Evolutionary conservation across 208 protist species (phyloP).

Genomic region (Zelonia costaricensis): DNA sequence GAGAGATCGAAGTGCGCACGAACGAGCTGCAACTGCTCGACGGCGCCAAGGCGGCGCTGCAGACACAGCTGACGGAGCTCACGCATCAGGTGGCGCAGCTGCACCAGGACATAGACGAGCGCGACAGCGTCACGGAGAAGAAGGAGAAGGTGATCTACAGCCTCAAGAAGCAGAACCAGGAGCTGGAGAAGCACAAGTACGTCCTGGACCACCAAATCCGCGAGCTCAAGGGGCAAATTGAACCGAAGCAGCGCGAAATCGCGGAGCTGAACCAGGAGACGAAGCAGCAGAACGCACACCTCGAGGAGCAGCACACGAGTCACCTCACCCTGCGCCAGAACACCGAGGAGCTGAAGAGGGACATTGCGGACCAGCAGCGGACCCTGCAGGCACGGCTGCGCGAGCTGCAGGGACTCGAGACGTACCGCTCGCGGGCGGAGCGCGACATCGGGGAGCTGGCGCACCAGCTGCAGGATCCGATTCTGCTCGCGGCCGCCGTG

Average conservation of each 20-base stretch:
- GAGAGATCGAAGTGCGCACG: slow-evolving; percentile 89
- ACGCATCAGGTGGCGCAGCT: slow-evolving; percentile 88
- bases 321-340: slow-evolving; percentile 88
- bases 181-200: slow-evolving; percentile 98
- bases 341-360: slow-evolving; percentile 90
- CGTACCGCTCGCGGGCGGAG: slow-evolving; percentile 80
- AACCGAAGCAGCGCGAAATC: slow-evolving; percentile 96
- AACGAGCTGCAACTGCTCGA: slow-evolving; percentile 77
- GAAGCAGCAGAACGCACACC: slow-evolving; percentile 90
- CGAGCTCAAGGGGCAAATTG: slow-evolving; percentile 97
- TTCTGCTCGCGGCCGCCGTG: slow-evolving; percentile 76
- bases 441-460: slow-evolving; percentile 84
- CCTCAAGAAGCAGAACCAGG: slow-evolving; percentile 98
- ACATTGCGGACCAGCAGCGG: slow-evolving; percentile 86
- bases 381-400: slow-evolving; percentile 77
- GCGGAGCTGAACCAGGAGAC: slow-evolving; percentile 89
- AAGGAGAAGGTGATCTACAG: slow-evolving; percentile 97
- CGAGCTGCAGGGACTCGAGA: slow-evolving; percentile 88
- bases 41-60: slow-evolving; percentile 68
- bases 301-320: slow-evolving; percentile 89
- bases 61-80: slow-evolving; percentile 80
- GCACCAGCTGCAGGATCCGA: slow-evolving; percentile 91
- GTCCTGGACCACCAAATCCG: slow-evolving; percentile 98
- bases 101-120: slow-evolving; percentile 93
- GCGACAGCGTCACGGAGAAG: slow-evolving; percentile 94